phyloP scores from a whole-genome alignment of 768 basidiomycete species.

The Galerina marginata region DNA sequence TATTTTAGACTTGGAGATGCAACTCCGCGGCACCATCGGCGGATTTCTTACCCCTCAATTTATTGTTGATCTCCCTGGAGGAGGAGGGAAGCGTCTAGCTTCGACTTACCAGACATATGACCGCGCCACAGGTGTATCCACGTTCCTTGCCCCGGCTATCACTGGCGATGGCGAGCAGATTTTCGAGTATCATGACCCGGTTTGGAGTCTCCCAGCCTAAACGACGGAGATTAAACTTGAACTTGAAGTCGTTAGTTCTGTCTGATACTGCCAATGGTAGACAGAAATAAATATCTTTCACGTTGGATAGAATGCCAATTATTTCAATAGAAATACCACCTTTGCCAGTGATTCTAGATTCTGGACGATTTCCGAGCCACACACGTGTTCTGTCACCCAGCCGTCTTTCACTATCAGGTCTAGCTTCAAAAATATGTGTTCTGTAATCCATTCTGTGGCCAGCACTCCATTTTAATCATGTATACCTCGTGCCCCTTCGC shows the following conservation, averaged over 20 bases:
- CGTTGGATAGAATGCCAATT: no score
- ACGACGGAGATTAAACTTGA: background rate
- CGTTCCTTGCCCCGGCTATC: background rate
- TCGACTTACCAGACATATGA: slow-evolving; percentile 14
- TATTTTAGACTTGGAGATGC: slow-evolving; percentile 20
- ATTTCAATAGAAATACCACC: no score
- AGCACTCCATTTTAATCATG: no score
- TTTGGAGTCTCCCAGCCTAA: slow-evolving; percentile 2
- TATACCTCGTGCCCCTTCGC: no score
- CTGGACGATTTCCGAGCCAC: no score
- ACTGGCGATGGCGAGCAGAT: background rate
- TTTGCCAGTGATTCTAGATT: no score
- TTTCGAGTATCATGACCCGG: slow-evolving; percentile 4
- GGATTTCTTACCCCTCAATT: slow-evolving; percentile 24
- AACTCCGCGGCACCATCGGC: slow-evolving; percentile 22
- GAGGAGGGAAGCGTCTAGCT: slow-evolving; percentile 24
- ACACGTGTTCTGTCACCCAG: no score
- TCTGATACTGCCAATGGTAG: background rate
- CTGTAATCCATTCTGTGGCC: no score
- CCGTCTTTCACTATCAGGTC: no score
- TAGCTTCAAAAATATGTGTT: no score
- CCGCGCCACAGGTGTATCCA: background rate
- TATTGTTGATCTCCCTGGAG: slow-evolving; percentile 25
- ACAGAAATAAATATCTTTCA: background rate
- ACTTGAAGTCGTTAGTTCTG: no score